Evolutionary conservation across 768 basidiomycete genomes (phyloP).

Genomic region (Mycena sanguinolenta): DNA sequence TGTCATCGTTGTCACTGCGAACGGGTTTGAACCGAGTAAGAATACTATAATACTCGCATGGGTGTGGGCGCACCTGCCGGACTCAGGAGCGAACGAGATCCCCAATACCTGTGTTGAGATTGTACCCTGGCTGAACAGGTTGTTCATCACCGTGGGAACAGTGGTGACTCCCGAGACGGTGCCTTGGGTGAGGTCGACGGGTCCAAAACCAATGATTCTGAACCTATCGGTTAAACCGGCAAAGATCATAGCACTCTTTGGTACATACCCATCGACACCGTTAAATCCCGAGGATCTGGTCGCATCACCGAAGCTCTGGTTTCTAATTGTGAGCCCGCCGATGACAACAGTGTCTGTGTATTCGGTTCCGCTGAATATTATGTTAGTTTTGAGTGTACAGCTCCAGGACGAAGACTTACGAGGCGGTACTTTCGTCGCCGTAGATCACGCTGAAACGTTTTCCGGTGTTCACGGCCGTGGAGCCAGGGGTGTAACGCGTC

Average conservation of each 20-base stretch:
- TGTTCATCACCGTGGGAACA: constrained; percentile 18
- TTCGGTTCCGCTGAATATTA: constrained; percentile 15
- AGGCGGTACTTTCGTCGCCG: no score
- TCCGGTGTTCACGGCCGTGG: no score
- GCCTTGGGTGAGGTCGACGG: constrained; percentile 11
- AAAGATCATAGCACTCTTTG: neutral
- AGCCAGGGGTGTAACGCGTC: no score
- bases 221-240: neutral
- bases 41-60: neutral
- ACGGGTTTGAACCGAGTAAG: neutral
- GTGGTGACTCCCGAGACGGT: neutral
- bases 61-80: constrained; percentile 7
- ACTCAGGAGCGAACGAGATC: constrained; percentile 7
- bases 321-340: constrained; percentile 4
- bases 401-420: no score
- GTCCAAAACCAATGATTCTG: constrained; percentile 20
- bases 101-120: constrained; percentile 11
- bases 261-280: constrained; percentile 12
- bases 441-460: no score
- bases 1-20: constrained; percentile 1
- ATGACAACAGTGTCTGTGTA: constrained; percentile 19
- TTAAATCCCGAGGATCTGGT: constrained; percentile 5
- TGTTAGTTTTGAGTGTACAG: no score
- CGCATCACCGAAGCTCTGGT: constrained; percentile 4
- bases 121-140: constrained; percentile 3